Conservation (phyloP, 331 rosid genomes). For the Dryas integrifolia region DNA sequence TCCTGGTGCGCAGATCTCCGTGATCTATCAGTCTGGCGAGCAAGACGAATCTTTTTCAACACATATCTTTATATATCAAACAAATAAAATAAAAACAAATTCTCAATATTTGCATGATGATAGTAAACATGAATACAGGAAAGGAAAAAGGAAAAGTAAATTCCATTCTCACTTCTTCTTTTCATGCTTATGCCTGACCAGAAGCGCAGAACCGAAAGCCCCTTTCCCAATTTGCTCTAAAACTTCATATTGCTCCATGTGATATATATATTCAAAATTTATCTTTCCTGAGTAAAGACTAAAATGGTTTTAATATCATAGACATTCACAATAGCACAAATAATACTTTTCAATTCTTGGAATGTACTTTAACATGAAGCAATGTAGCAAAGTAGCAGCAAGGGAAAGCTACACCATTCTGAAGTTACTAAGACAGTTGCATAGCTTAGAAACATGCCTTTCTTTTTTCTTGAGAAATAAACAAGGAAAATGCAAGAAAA, state of each 20-base stretch:
- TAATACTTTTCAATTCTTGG: neutral
- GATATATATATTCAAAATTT: conserved; percentile 27
- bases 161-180: conserved; percentile 83
- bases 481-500: conserved; percentile 15
- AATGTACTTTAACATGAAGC: conserved; percentile 23
- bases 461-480: conserved; percentile 23
- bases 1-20: conserved; percentile 98
- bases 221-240: conserved; percentile 99
- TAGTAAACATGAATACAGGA: neutral
- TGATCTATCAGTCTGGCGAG: conserved; percentile 95
- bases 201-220: conserved; percentile 97
- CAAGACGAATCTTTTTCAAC: conserved; percentile 93
- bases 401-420: conserved; percentile 26
- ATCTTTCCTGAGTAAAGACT: conserved; percentile 34
- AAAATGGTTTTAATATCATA: conserved; percentile 17
- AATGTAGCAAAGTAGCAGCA: conserved; percentile 15
- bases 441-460: conserved; percentile 15
- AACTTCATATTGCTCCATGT: conserved; percentile 94
- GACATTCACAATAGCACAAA: conserved; percentile 11
- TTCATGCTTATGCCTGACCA: conserved; percentile 97
- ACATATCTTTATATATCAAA: conserved; percentile 59
- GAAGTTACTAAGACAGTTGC: conserved; percentile 27
- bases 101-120: conserved; percentile 15
- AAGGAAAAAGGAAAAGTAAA: conserved; percentile 6
- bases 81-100: conserved; percentile 6